Base-by-base conservation (phyloP, 2,329 filamentous ascomycete species). In the Knoxdaviesia capensis region DNA sequence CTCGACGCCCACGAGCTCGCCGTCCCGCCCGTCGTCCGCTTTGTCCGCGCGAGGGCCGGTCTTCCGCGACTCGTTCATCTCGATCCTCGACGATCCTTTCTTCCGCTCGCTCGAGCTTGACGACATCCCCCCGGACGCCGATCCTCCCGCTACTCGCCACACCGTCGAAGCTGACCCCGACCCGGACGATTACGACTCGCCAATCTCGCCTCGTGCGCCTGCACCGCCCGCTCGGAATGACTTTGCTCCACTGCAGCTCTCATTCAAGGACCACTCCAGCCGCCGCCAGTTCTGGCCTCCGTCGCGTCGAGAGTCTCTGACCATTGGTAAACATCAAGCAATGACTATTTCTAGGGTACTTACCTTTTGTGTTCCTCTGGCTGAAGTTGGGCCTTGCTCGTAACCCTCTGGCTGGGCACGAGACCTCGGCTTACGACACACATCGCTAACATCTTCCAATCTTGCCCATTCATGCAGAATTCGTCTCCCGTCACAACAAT, bases 61-160 rank as follows among this genome's bases (percentile, higher is more conserved):
- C 29, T 41, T 34, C 49, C 61, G 66, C 46, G 64, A 66, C 49
- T 74, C 68, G 11, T 56, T 71, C 47, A 54, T 61, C 41, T 71
- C 67, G 45, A 67, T 72, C 46, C 57, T 68, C 51, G 65, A 73
- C 60, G 68, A 71, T 48, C 66, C 66, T 31, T 70, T 71, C 53
- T 68, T 69, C 56, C 61, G 63, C 49, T 62, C 60, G 11, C 43
- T 48, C n/a, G 43, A 45, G 33, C 39, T 45, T 20, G 45, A 42
- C 10, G 40, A 38, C 20, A 20, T 20, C 20, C 20, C 20, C 20
- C 20, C 20, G 20, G 20, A 20, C 20, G 20, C 20, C 20, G 20
- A 20, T 20, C 20, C 20, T 20, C 20, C 20, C 34, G 53, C 56
- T 34, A 51, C 53, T 42, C 49, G 49, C 32, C 48, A 52, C 43